These are phyloP conservation scores for Blumeria graminis DNA, from an alignment of 2,329 filamentous ascomycete species.

Conservation along the genomic window DNA sequence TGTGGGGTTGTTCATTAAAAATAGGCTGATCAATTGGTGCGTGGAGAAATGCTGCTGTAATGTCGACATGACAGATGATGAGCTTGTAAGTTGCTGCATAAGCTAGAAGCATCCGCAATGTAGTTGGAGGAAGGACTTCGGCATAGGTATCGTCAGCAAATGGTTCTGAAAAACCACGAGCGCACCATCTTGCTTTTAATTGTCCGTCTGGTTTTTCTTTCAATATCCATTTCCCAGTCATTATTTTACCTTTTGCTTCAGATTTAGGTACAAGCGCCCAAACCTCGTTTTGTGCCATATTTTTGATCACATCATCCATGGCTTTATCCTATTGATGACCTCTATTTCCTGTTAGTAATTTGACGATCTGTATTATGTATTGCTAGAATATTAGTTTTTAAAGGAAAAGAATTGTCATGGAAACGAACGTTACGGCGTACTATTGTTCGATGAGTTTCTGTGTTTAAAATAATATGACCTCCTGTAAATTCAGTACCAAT, in stretches of 20 bases:
- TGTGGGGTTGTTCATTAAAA: neutral
- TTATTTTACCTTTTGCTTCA: neutral
- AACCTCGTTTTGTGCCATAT: neutral
- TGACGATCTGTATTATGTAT: neutral
- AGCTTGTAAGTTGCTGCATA: no score
- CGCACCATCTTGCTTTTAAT: slow-evolving; percentile 1
- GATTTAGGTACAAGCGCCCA: neutral
- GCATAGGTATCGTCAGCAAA: neutral
- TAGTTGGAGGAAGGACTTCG: neutral
- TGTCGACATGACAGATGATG: neutral
- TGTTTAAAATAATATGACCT: no score
- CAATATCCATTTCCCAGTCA: neutral
- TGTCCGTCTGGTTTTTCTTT: neutral
- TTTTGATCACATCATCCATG: neutral
- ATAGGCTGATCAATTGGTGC: neutral
- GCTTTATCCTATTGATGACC: neutral
- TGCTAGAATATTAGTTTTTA: neutral
- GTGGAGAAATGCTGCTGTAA: neutral
- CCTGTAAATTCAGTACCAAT: neutral
- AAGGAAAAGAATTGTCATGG: neutral
- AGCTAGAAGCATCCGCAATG: no score
- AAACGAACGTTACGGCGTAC: neutral
- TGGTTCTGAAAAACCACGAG: neutral
- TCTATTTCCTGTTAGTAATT: neutral
- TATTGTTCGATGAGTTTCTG: neutral